phyloP scores from a whole-genome alignment of 495 filamentous ascomycete genomes.

The Penicillium bialowiezense region DNA sequence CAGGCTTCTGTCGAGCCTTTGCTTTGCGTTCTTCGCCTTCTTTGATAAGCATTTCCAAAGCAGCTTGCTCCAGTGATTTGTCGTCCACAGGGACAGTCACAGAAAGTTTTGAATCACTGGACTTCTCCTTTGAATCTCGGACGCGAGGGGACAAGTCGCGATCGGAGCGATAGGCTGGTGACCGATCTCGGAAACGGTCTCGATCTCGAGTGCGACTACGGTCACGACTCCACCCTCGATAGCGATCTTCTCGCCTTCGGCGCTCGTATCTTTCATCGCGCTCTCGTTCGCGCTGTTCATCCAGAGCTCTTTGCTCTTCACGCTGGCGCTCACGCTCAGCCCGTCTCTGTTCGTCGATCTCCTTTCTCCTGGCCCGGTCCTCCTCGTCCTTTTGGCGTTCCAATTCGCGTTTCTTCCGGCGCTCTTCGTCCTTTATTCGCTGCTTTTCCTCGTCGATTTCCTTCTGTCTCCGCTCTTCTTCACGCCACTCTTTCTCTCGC shows the following conservation, averaged over 20 bases:
- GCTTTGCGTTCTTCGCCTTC: slow-evolving; percentile 61
- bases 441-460: slow-evolving; percentile 67
- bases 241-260: slow-evolving; percentile 44
- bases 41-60: slow-evolving; percentile 52
- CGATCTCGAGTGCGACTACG: slow-evolving; percentile 35
- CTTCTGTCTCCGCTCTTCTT: slow-evolving; percentile 59
- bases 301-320: slow-evolving; percentile 44
- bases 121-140: slow-evolving; percentile 39
- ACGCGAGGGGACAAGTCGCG: slow-evolving; percentile 36
- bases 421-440: slow-evolving; percentile 60
- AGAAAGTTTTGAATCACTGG: slow-evolving; percentile 41
- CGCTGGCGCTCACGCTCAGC: slow-evolving; percentile 55
- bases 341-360: slow-evolving; percentile 53
- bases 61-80: slow-evolving; percentile 55
- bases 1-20: slow-evolving; percentile 55
- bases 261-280: slow-evolving; percentile 52
- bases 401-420: slow-evolving; percentile 62
- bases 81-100: slow-evolving; percentile 47
- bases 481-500: slow-evolving; percentile 62
- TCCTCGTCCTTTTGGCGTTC: slow-evolving; percentile 59
- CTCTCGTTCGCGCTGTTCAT: slow-evolving; percentile 54
- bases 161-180: slow-evolving; percentile 36
- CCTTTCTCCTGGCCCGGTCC: slow-evolving; percentile 47
- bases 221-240: slow-evolving; percentile 41
- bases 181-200: slow-evolving; percentile 35